Base-by-base conservation (phyloP, 306 rosid genomes). In the Lupinus albus region DNA sequence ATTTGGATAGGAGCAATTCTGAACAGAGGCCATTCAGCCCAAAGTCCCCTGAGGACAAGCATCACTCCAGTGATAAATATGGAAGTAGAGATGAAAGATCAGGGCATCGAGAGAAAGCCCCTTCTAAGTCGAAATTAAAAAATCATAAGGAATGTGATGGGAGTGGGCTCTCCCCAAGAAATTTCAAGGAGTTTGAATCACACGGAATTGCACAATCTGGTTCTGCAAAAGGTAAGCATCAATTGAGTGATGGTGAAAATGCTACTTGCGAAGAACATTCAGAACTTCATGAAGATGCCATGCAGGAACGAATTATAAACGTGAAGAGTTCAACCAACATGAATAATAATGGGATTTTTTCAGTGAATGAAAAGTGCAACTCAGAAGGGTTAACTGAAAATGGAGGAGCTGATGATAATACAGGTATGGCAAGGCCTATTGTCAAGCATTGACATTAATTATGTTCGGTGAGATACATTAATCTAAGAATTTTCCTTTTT, bases 31-130 rank as follows among this genome's bases (percentile, higher is more conserved):
- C 35, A 30, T 76, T 81, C 46, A 81, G 89, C 64, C 84, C 97
- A 25, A 84, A 53, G 47, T 88, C 92, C 55, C 68, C 85, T 67
- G 88, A 87, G 48, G 80, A 70, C 32, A 84, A 74, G 80, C 73
- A 67, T 64, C 53, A 4, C 70, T 63, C 71, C 25, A 54, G 50
- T 42, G 87, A 86, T 72, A 73, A 67, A 64, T 68, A 80, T 77
- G 87, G 73, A 71, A 80, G 30, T 58, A 79, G 78, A 80, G 78
- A 66, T 67, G 90, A 73, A 75, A 82, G 73, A 68, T 72, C 81
- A 61, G 86, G 76, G 77, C 75, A 73, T 47, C 82, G 11, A 30
- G 84, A 55, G 76, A 81, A 88, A 79, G 66, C 81, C 51, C 45
- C 11, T 17, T 79, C 89, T 54, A 81, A 76, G 74, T 81, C 92